These are phyloP conservation scores for Paramecium sonneborni DNA, from an alignment of 73 alveolate species.

Conservation along the genomic window DNA sequence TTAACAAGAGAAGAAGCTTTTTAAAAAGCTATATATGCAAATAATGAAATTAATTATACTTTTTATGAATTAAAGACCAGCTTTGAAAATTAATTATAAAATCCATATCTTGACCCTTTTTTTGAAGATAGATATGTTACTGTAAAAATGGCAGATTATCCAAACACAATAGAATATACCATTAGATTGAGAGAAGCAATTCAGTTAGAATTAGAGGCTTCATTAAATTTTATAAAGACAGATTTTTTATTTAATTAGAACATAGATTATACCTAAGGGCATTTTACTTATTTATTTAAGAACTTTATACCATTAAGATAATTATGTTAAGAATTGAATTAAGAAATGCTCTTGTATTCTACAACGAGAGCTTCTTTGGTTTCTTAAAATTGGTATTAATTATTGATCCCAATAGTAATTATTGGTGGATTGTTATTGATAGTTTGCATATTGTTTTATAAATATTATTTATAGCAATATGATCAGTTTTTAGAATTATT, in stretches of 20 bases:
- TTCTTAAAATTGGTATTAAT: neutral
- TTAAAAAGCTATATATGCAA: neutral
- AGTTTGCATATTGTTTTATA: neutral
- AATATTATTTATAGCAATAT: neutral
- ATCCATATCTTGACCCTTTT: conserved; percentile 34
- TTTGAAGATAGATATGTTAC: neutral
- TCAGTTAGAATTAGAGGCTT: neutral
- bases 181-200: conserved; percentile 18
- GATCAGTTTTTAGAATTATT: neutral
- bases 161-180: neutral
- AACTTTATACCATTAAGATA: neutral
- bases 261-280: neutral
- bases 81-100: neutral
- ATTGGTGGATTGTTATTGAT: neutral
- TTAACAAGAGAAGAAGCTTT: neutral
- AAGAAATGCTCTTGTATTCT: conserved; percentile 8
- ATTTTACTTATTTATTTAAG: neutral
- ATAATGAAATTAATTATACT: neutral
- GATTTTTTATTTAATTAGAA: neutral
- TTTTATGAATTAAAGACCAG: neutral
- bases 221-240: neutral
- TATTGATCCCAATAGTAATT: neutral
- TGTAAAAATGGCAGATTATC: neutral
- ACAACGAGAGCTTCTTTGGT: neutral
- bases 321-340: neutral